Percentiles rank a stretch among this genome's conserved stretches.
Conservation (phyloP, 2,329 filamentous ascomycete species). For the Gyromitra esculenta region DNA sequence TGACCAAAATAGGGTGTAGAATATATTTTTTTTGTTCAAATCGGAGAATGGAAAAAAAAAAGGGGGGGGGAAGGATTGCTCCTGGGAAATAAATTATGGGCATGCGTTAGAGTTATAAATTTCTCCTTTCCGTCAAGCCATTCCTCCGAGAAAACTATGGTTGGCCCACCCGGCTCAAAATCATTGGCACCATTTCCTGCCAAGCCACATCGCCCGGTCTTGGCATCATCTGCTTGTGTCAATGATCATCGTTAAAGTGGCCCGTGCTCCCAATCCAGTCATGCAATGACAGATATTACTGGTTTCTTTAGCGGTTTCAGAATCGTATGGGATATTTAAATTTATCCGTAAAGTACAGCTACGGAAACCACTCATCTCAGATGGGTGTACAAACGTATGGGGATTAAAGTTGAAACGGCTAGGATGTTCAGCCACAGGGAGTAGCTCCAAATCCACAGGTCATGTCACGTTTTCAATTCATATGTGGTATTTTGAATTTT, state of each 20-base stretch:
- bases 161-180: neutral
- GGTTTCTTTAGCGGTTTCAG: neutral
- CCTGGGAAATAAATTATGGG: neutral
- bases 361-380: neutral
- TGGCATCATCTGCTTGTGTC: conserved; percentile 3
- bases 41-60: neutral
- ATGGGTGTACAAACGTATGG: neutral
- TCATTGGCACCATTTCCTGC: neutral
- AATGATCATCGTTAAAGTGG: conserved; percentile 1
- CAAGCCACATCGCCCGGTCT: neutral
- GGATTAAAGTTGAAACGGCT: too few species aligned
- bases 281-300: neutral
- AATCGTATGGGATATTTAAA: neutral
- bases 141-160: neutral
- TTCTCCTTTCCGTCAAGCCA: too few species aligned
- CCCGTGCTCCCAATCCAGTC: neutral
- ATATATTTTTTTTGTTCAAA: neutral
- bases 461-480: neutral
- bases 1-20: neutral
- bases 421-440: too few species aligned
- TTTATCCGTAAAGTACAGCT: neutral
- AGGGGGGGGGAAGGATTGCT: neutral
- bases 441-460: neutral
- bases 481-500: conserved; percentile 21
- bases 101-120: neutral